These are phyloP conservation scores for Eutrema yunnanense DNA, from an alignment of 345 rosid genomes.

Conservation along the genomic window DNA sequence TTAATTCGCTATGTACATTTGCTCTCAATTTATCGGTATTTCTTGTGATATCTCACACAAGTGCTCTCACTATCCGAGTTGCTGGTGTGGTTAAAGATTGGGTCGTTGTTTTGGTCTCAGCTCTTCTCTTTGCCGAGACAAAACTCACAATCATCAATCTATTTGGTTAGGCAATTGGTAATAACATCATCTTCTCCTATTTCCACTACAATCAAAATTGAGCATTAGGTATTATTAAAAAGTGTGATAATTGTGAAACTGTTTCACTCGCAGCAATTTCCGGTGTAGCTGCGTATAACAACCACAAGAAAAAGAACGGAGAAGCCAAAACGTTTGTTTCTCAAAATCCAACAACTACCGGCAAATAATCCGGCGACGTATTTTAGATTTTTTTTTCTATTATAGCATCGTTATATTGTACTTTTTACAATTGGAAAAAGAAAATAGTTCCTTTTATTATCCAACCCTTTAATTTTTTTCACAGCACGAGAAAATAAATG, in stretches of 20 bases:
- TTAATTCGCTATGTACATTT: slow-evolving; percentile 87
- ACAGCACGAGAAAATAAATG: too few relatives aligned
- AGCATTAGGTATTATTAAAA: neutral
- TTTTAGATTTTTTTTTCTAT: too few relatives aligned
- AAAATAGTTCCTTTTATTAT: too few relatives aligned
- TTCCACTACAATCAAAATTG: too few relatives aligned
- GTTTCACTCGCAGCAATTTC: slow-evolving; percentile 59
- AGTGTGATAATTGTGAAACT: neutral
- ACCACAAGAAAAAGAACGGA: slow-evolving; percentile 63
- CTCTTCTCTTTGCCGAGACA: slow-evolving; percentile 84
- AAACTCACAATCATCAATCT: slow-evolving; percentile 81
- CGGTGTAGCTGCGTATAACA: slow-evolving; percentile 94
- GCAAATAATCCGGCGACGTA: too few relatives aligned
- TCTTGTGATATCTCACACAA: slow-evolving; percentile 91
- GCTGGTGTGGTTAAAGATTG: slow-evolving; percentile 99
- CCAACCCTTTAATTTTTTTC: too few relatives aligned
- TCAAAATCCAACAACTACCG: too few relatives aligned
- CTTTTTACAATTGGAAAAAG: too few relatives aligned
- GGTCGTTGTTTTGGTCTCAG: slow-evolving; percentile 92
- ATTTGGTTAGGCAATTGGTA: slow-evolving; percentile 84
- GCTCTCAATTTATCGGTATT: slow-evolving; percentile 97
- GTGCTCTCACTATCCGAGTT: slow-evolving; percentile 96
- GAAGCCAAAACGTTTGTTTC: slow-evolving; percentile 38
- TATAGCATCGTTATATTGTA: too few relatives aligned
- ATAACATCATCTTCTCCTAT: neutral